phyloP scores from a whole-genome alignment of 345 rosid genomes.

The Melaleuca quinquenervia region DNA sequence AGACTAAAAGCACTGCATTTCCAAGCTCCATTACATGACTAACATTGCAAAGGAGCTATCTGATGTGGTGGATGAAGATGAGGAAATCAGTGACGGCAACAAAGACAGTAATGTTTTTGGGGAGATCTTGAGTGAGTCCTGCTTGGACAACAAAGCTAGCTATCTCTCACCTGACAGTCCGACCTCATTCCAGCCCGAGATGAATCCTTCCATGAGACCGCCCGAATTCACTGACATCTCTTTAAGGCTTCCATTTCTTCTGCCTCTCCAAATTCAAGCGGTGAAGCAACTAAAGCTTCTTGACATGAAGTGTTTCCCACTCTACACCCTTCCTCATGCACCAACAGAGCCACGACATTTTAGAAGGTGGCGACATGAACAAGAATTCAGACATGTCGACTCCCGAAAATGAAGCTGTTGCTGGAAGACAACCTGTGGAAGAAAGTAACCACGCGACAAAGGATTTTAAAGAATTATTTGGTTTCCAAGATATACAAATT shows the following conservation, averaged over 20 bases:
- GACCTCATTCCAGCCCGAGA: constrained; percentile 14
- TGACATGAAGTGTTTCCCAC: neutral
- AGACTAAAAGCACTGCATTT: neutral
- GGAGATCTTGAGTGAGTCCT: neutral
- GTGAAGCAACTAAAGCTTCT: neutral
- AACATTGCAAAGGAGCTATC: constrained; percentile 10
- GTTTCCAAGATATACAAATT: neutral
- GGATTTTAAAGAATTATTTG: neutral
- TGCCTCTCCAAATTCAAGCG: constrained; percentile 7
- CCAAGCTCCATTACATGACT: constrained; percentile 20
- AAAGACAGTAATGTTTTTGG: neutral
- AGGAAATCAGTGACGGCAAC: neutral
- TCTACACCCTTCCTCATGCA: neutral
- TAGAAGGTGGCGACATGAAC: neutral
- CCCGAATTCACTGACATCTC: neutral
- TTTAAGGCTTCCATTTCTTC: constrained; percentile 14
- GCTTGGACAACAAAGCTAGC: neutral
- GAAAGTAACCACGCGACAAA: neutral
- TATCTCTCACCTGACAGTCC: constrained; percentile 25
- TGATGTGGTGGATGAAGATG: constrained; percentile 20
- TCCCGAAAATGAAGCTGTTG: neutral
- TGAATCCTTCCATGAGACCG: neutral
- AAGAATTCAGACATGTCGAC: neutral
- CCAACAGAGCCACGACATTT: neutral
- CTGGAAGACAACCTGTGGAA: neutral